A percentile compares a stretch with the other conserved stretches of the same genome.
These are phyloP conservation scores for Pneumocystis carinii DNA, from an alignment of 1,139 yeast genomes.

Conservation along the genomic window DNA sequence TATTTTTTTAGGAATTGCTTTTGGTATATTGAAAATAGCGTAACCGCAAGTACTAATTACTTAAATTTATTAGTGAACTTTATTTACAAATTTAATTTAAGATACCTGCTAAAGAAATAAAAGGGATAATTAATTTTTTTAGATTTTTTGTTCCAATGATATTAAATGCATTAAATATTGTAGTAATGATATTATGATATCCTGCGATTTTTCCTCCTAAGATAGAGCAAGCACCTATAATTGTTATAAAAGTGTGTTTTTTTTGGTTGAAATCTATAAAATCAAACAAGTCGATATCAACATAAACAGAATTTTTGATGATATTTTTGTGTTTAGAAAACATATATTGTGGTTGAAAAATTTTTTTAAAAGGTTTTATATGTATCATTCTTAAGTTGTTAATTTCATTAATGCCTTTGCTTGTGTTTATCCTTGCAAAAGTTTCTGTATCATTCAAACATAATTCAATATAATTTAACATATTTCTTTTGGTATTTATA, in stretches of 20 bases:
- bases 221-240: not conserved
- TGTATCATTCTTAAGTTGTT: constrained; percentile 17
- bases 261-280: constrained; percentile 42
- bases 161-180: constrained; percentile 12
- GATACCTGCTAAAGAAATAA: constrained; percentile 1
- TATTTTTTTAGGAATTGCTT: not conserved
- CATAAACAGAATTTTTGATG: constrained; percentile 41
- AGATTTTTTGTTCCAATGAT: constrained; percentile 15
- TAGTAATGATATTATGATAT: constrained; percentile 1
- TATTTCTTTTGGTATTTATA: constrained; percentile 47
- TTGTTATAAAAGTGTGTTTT: not conserved
- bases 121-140: constrained; percentile 12
- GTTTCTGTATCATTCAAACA: constrained; percentile 55
- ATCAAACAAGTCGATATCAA: constrained; percentile 49
- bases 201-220: not conserved
- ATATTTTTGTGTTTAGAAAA: constrained; percentile 16
- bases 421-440: constrained; percentile 37
- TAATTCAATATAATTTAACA: constrained; percentile 48
- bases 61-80: not conserved
- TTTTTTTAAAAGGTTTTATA: constrained; percentile 43
- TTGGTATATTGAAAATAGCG: not conserved
- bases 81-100: not conserved
- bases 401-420: constrained; percentile 43
- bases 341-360: constrained; percentile 48
- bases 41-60: not conserved